These are phyloP conservation scores for Aethionema arabicum DNA, from an alignment of 345 rosid genomes.

Conservation along the genomic window DNA sequence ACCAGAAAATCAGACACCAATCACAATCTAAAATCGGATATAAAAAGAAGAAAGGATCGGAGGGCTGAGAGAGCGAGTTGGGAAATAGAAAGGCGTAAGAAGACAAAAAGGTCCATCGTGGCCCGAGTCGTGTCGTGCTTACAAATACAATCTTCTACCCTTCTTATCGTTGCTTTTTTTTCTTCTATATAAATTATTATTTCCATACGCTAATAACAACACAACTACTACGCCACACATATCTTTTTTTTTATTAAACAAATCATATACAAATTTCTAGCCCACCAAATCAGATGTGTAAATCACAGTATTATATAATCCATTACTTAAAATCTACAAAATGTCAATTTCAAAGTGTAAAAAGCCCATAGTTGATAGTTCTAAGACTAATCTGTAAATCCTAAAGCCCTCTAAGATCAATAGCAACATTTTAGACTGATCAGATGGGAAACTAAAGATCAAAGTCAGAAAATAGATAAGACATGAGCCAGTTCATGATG, in stretches of 20 bases:
- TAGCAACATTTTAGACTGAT: too few relatives aligned
- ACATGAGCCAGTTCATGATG: too few relatives aligned
- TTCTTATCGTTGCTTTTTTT: background rate
- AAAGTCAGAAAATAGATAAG: too few relatives aligned
- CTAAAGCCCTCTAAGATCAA: too few relatives aligned
- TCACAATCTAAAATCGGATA: constrained; percentile 19
- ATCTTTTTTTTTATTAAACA: background rate
- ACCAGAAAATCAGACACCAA: constrained; percentile 35
- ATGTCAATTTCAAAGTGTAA: too few relatives aligned
- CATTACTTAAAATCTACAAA: too few relatives aligned
- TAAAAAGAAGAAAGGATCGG: constrained; percentile 8
- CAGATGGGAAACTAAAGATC: too few relatives aligned
- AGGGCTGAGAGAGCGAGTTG: constrained; percentile 26
- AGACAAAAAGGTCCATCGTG: constrained; percentile 28
- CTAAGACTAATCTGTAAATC: too few relatives aligned
- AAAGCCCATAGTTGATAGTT: too few relatives aligned
- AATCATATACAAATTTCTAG: background rate
- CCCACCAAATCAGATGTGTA: background rate
- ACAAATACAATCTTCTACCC: constrained; percentile 4
- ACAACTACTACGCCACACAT: constrained; percentile 10
- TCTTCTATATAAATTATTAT: too few relatives aligned
- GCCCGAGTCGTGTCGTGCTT: constrained; percentile 32
- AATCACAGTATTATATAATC: background rate
- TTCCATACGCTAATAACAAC: constrained; percentile 20
- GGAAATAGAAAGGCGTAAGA: background rate